Base-by-base conservation (phyloP, 768 basidiomycete species). In the Rhodosporidiobolus odoratus region DNA sequence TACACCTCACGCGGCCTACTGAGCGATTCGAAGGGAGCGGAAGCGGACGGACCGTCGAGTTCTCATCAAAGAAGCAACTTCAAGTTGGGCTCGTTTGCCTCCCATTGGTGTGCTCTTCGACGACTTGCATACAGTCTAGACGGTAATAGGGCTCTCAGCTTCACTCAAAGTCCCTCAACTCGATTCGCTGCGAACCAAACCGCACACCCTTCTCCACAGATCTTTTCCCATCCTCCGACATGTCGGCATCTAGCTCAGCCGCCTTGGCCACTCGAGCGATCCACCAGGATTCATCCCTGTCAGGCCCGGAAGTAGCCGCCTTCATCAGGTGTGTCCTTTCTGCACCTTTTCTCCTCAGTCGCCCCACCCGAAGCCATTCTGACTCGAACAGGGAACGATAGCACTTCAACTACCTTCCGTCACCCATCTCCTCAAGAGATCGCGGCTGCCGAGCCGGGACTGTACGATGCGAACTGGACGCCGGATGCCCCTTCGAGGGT, bases 401-500 rank as follows among this genome's bases (percentile, higher is more conserved):
- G 61, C 4, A 58, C 62, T 0, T 64, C 70, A 32, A 75, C 74
- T 4, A 75, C 72, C 8, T 75, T 77, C 66, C 64, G 66, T 3
- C 69, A 75, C 50, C 71, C 76, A 2, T 30, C 35, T 15, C 68
- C 60, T 1, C 67, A 65, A n/a, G 50, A 64, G 13, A 35, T 61
- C n/a, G 65, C 63, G 13, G 65, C 40, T 2, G 63, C 38, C 8
- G 47, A 62, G 23, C 53, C 56, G 6, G 69, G 58, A n/a, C 53
- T 69, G 35, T 66, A 65, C 56, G 53, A 60, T 43, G 64, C 58
- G 30, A 71, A 72, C 17, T 75, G 82, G 64, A 82, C 85, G 73
- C 69, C 80, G 30, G 78, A 81, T 69, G 83, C 86, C 62, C 86
- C 89, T 0, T 74, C 80, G 25, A 79, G 81, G n/a, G 87, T 92